Evolutionary conservation across 2,329 filamentous ascomycete species (phyloP).

Genomic region (Epichloe uncinata): DNA sequence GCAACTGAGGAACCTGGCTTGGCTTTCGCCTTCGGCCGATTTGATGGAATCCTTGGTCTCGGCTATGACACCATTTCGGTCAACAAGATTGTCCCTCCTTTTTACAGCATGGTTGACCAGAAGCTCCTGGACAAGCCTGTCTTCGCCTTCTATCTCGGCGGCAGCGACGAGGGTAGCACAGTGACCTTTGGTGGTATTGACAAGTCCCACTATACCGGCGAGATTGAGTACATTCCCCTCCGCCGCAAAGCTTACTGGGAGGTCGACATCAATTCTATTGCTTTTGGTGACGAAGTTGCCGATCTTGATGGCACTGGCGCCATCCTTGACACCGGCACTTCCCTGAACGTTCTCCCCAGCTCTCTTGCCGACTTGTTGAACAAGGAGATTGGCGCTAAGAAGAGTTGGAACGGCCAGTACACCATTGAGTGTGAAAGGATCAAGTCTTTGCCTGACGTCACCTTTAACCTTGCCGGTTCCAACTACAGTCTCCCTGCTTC

Average conservation of each 20-base stretch:
- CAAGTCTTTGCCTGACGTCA: slow-evolving; percentile 73
- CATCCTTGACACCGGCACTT: slow-evolving; percentile 96
- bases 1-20: slow-evolving; percentile 91
- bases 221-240: slow-evolving; percentile 85
- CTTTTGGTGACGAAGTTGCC: slow-evolving; percentile 72
- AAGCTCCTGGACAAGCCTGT: slow-evolving; percentile 80
- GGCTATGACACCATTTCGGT: slow-evolving; percentile 96
- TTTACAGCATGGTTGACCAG: slow-evolving; percentile 92
- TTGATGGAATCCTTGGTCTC: slow-evolving; percentile 91
- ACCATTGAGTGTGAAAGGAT: slow-evolving; percentile 80
- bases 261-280: slow-evolving; percentile 87
- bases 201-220: slow-evolving; percentile 64
- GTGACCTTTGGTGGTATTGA: slow-evolving; percentile 84
- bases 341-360: slow-evolving; percentile 85
- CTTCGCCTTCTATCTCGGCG: slow-evolving; percentile 91
- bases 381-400: slow-evolving; percentile 95
- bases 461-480: slow-evolving; percentile 79
- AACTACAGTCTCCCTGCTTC: slow-evolving; percentile 82
- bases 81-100: slow-evolving; percentile 85
- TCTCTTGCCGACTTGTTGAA: slow-evolving; percentile 93
- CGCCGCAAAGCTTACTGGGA: slow-evolving; percentile 99
- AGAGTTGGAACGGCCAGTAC: slow-evolving; percentile 95
- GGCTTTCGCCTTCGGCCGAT: slow-evolving; percentile 93
- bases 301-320: slow-evolving; percentile 90
- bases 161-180: slow-evolving; percentile 62